Evolutionary conservation across 2,329 filamentous ascomycete genomes (phyloP).

Genomic region (Neofusicoccum ribis): DNA sequence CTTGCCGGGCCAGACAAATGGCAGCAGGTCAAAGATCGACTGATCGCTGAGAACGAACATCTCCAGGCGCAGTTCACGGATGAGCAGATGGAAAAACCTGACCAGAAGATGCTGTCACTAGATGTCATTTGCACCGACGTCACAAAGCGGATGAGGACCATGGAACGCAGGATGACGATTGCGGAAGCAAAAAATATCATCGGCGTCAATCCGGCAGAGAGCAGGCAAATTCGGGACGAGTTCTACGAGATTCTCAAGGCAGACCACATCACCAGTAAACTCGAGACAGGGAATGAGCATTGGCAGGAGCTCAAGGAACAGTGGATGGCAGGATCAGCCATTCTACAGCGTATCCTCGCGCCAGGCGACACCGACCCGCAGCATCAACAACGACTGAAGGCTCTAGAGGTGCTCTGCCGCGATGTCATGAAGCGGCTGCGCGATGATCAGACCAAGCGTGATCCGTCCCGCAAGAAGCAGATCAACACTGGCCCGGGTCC

Average conservation of each 20-base stretch:
- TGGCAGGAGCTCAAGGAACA: conserved; percentile 69
- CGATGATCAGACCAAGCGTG: conserved; percentile 63
- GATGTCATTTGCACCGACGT: conserved; percentile 81
- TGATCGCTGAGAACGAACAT: conserved; percentile 65
- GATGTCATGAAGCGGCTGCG: conserved; percentile 77
- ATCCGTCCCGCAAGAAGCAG: conserved; percentile 49
- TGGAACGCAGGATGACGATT: conserved; percentile 68
- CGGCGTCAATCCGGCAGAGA: conserved; percentile 67
- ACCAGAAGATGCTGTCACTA: conserved; percentile 65
- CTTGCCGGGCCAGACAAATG: conserved; percentile 70
- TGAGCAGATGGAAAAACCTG: conserved; percentile 33
- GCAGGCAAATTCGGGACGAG: conserved; percentile 63
- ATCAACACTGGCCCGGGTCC: conserved; percentile 43
- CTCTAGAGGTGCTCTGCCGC: conserved; percentile 69
- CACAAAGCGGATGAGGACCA: conserved; percentile 72
- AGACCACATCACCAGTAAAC: conserved; percentile 69
- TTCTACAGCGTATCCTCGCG: conserved; percentile 58
- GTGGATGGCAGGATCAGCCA: conserved; percentile 63
- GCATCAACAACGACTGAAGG: conserved; percentile 59
- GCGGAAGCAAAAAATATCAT: conserved; percentile 72
- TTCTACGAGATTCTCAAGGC: conserved; percentile 67
- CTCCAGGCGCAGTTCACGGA: conserved; percentile 63
- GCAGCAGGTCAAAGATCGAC: conserved; percentile 67
- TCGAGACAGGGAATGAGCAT: conserved; percentile 69
- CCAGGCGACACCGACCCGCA: conserved; percentile 54